phyloP scores from a whole-genome alignment of 1,284 basidiomycete genomes.

The Sporisorium graminicola region DNA sequence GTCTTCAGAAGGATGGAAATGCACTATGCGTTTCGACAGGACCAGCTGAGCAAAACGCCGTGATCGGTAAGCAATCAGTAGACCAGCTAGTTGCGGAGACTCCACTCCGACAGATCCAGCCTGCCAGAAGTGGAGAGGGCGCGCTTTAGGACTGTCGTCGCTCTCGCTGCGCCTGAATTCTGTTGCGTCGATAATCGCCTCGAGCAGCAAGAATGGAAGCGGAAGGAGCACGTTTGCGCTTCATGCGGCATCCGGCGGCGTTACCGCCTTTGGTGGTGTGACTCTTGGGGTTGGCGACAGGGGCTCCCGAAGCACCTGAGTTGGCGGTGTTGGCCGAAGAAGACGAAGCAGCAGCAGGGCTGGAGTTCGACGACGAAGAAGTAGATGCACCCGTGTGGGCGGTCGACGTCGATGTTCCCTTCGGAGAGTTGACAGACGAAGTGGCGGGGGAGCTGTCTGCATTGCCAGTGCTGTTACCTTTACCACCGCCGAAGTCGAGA shows the following conservation, averaged over 20 bases:
- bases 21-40: not conserved
- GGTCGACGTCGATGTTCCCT: not conserved
- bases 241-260: conserved; percentile 20
- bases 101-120: conserved; percentile 4
- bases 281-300: conserved; percentile 9
- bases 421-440: not conserved
- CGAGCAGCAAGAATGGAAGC: conserved; percentile 28
- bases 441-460: conserved; percentile 2
- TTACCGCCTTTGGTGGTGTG: conserved; percentile 12
- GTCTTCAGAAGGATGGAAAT: not conserved
- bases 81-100: not conserved
- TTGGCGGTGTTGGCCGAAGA: conserved; percentile 1
- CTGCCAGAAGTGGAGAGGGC: not conserved
- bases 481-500: conserved; percentile 43
- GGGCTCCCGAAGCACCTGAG: not conserved
- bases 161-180: conserved; percentile 13
- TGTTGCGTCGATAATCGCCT: conserved; percentile 19
- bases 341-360: not conserved
- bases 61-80: not conserved
- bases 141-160: not conserved
- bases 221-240: conserved; percentile 24
- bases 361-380: conserved; percentile 2
- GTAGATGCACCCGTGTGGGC: not conserved
- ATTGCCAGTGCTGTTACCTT: not conserved
- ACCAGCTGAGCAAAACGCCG: not conserved